Conservation (phyloP, 2,329 filamentous ascomycete species). For the Botrytis porri region DNA sequence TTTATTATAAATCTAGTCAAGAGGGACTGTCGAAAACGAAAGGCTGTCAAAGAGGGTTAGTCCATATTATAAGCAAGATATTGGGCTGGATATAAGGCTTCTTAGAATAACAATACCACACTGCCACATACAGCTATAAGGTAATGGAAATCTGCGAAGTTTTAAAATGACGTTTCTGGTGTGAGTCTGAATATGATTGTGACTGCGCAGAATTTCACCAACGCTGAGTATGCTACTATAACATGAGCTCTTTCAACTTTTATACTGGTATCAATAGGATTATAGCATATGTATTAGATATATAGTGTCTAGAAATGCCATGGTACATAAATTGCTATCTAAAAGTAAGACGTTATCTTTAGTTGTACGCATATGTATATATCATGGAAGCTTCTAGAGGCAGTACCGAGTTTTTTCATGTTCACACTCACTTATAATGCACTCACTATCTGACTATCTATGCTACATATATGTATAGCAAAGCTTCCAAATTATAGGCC, state of each 20-base stretch:
- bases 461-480: not conserved
- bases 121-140: not conserved
- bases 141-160: not conserved
- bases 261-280: not conserved
- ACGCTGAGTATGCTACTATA: not conserved
- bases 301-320: no score
- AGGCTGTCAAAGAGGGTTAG: not conserved
- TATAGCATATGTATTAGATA: no score
- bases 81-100: not conserved
- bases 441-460: not conserved
- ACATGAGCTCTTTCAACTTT: not conserved
- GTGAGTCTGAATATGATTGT: not conserved
- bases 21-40: not conserved
- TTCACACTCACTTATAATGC: not conserved
- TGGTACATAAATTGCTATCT: no score
- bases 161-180: not conserved
- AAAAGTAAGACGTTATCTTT: no score
- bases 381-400: not conserved
- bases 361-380: no score
- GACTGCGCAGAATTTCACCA: not conserved
- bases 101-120: not conserved
- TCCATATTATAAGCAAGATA: not conserved
- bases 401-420: fast-evolving
- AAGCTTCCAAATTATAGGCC: not conserved
- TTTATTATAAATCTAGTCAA: no score